Percentiles rank a stretch among this genome's conserved stretches.
These are phyloP conservation scores for Colletotrichum tropicale DNA, from an alignment of 2,329 filamentous ascomycete genomes.

Conservation along the genomic window DNA sequence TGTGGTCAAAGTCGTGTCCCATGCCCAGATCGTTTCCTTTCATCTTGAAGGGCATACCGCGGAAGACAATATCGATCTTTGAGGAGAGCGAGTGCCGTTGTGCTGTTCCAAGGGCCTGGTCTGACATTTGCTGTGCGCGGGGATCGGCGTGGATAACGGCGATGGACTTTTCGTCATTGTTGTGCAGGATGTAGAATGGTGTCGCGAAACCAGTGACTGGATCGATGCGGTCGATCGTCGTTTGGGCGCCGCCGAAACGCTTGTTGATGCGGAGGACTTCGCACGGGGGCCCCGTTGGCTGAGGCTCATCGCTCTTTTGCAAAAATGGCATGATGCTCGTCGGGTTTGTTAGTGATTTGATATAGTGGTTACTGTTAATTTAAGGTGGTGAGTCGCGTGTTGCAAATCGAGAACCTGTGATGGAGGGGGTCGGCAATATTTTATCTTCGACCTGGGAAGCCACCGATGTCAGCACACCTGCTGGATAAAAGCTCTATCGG, in stretches of 20 bases:
- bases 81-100: slow-evolving; percentile 5
- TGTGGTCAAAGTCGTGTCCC: not conserved
- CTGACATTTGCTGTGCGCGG: not conserved
- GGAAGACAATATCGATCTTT: slow-evolving; percentile 2
- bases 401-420: not conserved
- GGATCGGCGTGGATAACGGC: not conserved
- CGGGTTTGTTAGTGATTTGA: fast-evolving
- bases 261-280: not conserved
- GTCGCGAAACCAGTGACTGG: not conserved
- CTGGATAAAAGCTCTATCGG: not conserved
- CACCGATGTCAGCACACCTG: not conserved
- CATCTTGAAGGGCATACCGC: slow-evolving; percentile 14
- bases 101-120: not conserved
- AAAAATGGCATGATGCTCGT: not conserved
- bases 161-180: not conserved
- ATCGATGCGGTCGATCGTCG: slow-evolving; percentile 13
- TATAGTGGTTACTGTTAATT: fast-evolving
- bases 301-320: not conserved
- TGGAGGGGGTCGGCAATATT: not conserved
- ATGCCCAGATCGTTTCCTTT: not conserved
- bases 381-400: not conserved
- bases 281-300: not conserved
- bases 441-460: not conserved
- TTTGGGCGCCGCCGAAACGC: slow-evolving; percentile 21
- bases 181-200: slow-evolving; percentile 10